A percentile compares a stretch with the other conserved stretches of the same genome.
These are phyloP conservation scores for Stachybotrys chlorohalonatus DNA, from an alignment of 2,329 filamentous ascomycete genomes.

Conservation along the genomic window DNA sequence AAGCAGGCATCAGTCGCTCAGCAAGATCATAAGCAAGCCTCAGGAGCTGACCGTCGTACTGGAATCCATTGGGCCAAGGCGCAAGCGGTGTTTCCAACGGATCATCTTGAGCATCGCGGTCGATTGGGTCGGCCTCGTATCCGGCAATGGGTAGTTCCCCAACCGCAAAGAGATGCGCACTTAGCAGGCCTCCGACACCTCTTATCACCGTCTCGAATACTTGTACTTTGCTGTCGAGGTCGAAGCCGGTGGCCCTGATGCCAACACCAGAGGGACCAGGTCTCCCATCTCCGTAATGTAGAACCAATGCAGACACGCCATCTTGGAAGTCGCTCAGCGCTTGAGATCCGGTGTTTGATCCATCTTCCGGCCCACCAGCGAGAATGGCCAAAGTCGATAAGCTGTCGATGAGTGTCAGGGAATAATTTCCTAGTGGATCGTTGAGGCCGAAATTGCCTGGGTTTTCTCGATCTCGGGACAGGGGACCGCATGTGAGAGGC, in stretches of 20 bases:
- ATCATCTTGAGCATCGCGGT: constrained; percentile 20
- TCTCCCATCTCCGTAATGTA: constrained; percentile 80
- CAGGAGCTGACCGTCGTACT: constrained; percentile 82
- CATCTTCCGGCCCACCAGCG: constrained; percentile 56
- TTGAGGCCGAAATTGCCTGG: constrained; percentile 79
- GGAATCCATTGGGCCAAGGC: constrained; percentile 65
- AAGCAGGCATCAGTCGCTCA: constrained; percentile 77
- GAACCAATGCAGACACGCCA: constrained; percentile 65
- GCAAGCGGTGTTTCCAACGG: constrained; percentile 46
- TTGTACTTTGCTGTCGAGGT: constrained; percentile 95
- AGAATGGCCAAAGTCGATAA: constrained; percentile 89
- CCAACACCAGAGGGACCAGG: constrained; percentile 60
- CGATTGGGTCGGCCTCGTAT: constrained; percentile 47
- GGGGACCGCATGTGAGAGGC: constrained; percentile 72
- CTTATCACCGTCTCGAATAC: constrained; percentile 97
- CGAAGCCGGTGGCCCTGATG: constrained; percentile 69
- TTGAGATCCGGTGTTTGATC: constrained; percentile 24
- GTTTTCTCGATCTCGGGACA: constrained; percentile 75
- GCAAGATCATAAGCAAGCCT: constrained; percentile 83
- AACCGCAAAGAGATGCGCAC: constrained; percentile 85
- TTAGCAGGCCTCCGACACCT: constrained; percentile 81
- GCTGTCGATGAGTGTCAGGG: constrained; percentile 88
- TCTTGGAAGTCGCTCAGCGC: constrained; percentile 70
- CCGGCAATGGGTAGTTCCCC: constrained; percentile 81
- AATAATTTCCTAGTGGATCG: constrained; percentile 95